phyloP scores from a whole-genome alignment of 352 stramenopile species.

The Globisporangium rhizosaccharum region DNA sequence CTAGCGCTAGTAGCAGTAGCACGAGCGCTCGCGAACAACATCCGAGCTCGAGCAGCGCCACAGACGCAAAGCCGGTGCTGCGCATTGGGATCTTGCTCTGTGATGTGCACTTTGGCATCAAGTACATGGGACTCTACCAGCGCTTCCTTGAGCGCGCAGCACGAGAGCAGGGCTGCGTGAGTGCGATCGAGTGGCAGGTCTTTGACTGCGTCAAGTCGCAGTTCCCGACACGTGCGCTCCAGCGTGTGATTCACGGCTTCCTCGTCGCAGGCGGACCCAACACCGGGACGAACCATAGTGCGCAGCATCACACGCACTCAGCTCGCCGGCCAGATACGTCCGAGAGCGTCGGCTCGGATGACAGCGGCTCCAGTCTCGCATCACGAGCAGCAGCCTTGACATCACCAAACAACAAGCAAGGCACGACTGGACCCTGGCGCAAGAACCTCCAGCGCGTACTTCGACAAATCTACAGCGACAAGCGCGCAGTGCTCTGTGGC shows the following conservation, averaged over 20 bases:
- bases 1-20: constrained; percentile 4
- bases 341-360: constrained; percentile 4
- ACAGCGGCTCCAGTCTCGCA: background rate
- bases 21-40: background rate
- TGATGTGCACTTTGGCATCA: constrained; percentile 31
- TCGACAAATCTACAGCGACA: constrained; percentile 20
- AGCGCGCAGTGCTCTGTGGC: constrained; percentile 15
- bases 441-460: constrained; percentile 25
- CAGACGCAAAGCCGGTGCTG: constrained; percentile 3
- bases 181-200: constrained; percentile 25
- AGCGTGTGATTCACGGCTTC: constrained; percentile 22
- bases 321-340: constrained; percentile 2
- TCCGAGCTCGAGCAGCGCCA: no score
- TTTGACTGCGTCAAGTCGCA: constrained; percentile 37
- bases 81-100: constrained; percentile 33
- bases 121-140: constrained; percentile 35
- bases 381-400: background rate
- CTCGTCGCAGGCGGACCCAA: constrained; percentile 29
- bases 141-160: constrained; percentile 28
- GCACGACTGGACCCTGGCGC: constrained; percentile 2
- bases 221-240: constrained; percentile 24
- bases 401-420: background rate
- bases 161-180: constrained; percentile 8
- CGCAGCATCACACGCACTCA: background rate
- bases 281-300: constrained; percentile 4